Evolutionary conservation across 305 asterid genomes (phyloP).

Genomic region (Coffea humblotiana): DNA sequence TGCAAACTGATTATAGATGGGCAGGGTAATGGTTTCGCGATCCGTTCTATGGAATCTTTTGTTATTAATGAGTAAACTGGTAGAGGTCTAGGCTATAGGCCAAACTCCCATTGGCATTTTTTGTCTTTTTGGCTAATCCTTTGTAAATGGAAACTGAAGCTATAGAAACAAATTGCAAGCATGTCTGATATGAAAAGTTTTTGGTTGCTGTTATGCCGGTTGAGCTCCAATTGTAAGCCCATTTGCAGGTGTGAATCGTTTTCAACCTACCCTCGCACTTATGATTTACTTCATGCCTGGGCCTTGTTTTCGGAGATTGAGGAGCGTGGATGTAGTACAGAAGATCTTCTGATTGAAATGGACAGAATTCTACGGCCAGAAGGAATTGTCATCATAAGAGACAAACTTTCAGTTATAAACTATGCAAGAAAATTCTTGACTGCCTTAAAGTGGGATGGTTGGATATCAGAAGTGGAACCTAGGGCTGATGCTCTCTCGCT

Average conservation of each 20-base stretch:
- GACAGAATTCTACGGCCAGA: conserved; percentile 92
- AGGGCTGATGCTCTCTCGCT: conserved; percentile 53
- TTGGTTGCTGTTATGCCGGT: conserved; percentile 1
- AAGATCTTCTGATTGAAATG: conserved; percentile 81
- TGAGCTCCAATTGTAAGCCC: conserved; percentile 13
- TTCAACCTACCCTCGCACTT: conserved; percentile 84
- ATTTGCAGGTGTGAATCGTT: conserved; percentile 80
- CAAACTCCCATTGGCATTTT: background rate
- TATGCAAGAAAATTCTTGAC: conserved; percentile 69
- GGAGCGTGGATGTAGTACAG: conserved; percentile 88
- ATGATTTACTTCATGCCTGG: conserved; percentile 88
- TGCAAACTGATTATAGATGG: no score
- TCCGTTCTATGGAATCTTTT: background rate
- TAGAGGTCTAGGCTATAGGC: conserved; percentile 8
- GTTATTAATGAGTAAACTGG: background rate
- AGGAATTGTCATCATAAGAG: conserved; percentile 68
- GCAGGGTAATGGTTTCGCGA: background rate
- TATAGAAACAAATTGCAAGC: background rate
- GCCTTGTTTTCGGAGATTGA: conserved; percentile 70
- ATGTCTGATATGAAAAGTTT: background rate
- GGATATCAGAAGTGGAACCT: conserved; percentile 73
- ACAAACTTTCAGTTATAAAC: conserved; percentile 63
- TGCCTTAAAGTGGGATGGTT: conserved; percentile 88
- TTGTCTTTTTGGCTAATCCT: background rate
- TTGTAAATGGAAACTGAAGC: background rate